Percentiles rank a stretch among this genome's conserved stretches.
phyloP scores from a whole-genome alignment of 805 yeast species.

The Kodamaea jinghongensis region DNA sequence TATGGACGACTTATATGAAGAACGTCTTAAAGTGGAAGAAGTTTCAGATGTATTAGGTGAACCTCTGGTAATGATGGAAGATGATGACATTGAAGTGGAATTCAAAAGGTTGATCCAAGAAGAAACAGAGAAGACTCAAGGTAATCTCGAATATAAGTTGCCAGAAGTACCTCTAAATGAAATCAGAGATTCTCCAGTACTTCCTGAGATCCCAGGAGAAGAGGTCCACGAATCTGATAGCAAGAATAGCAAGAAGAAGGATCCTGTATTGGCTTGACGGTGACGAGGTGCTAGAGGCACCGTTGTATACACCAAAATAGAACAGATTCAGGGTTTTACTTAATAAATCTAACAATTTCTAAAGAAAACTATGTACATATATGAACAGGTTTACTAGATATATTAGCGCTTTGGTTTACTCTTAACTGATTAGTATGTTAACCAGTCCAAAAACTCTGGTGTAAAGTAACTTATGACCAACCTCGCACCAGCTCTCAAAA shows the following conservation, averaged over 20 bases:
- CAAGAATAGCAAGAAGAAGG: background rate
- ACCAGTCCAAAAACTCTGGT: slow-evolving; percentile 95
- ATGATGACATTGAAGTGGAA: slow-evolving; percentile 67
- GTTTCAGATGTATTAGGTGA: slow-evolving; percentile 52
- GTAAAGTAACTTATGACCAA: slow-evolving; percentile 89
- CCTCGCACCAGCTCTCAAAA: slow-evolving; percentile 93
- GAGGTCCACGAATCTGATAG: slow-evolving; percentile 18
- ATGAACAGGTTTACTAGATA: too few species aligned
- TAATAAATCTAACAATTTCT: too few species aligned
- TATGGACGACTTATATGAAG: slow-evolving; percentile 83
- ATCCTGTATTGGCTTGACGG: slow-evolving; percentile 1
- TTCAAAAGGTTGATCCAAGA: slow-evolving; percentile 48
- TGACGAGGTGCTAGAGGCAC: too few species aligned
- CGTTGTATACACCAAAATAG: too few species aligned
- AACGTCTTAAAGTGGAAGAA: slow-evolving; percentile 74
- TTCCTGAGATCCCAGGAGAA: slow-evolving; percentile 21
- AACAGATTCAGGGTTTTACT: too few species aligned
- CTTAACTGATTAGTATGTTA: slow-evolving; percentile 31
- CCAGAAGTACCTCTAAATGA: slow-evolving; percentile 13
- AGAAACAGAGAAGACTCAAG: slow-evolving; percentile 10
- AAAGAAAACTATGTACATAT: too few species aligned
- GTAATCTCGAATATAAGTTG: background rate
- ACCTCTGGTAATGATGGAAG: slow-evolving; percentile 45
- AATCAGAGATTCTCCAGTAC: slow-evolving; percentile 1
- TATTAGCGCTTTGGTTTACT: too few species aligned